Base-by-base conservation (phyloP, 2,329 filamentous ascomycete species). In the Phialocephala subalpina region DNA sequence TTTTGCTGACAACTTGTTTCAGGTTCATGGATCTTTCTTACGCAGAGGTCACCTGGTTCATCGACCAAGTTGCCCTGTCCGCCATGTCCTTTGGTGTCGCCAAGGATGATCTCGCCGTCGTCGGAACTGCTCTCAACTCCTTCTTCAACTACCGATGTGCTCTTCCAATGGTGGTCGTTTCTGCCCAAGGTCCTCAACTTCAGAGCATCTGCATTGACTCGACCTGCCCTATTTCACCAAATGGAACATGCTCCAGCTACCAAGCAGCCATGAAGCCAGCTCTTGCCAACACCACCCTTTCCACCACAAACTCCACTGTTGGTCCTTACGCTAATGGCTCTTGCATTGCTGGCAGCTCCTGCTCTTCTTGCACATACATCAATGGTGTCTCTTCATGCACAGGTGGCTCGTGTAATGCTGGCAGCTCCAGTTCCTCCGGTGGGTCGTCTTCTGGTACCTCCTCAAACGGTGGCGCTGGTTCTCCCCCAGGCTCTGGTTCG, bases 71-170 rank as follows among this genome's bases (percentile, higher is more conserved):
- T 63, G 85, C 81, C 33, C 75, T 87, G 14, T 80, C 87, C 5
- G 86, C 84, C 7, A 78, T 81, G 42, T 87, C 85, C 1, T 87
- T 89, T 70, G 87, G 87, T 47, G 86, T 89, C 49, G 78, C 83
- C n/a, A 70, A 81, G 14, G 80, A 79, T 2, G 87, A 90, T 72
- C 77, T 87, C 57, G 73, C 73, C 22, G 75, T 74, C 36, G 83
- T 89, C 33, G 86, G 79, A 66, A 78, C 68, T 36, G 80, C 82
- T 1, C 82, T 90, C 53, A 81, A 77, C 68, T 74, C 73, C 25
- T 73, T 83, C 58, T 90, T 90, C 76, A 82, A 80, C 63, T 79
- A 82, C 74, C 79, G 80, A 60, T 90, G 87, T 76, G 75, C 78
- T 2, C 80, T 85, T 0, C 73, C 81, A 20, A 77, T 79, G 0